A percentile compares a stretch with the other conserved stretches of the same genome.
Conservation (phyloP, 768 basidiomycete genomes). For the Amanita pseudoporphyria region DNA sequence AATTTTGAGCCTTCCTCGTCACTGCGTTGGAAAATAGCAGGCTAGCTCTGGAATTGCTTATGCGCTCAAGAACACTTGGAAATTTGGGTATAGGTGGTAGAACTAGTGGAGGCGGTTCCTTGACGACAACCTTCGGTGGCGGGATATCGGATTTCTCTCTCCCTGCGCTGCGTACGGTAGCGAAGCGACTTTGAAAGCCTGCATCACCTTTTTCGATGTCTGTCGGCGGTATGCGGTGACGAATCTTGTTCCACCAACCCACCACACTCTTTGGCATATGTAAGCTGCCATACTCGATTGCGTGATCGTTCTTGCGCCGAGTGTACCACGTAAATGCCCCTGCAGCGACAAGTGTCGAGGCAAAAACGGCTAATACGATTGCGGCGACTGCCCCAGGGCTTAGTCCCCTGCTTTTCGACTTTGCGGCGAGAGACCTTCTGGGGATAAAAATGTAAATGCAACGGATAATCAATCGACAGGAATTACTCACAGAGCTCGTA, state of each 20-base stretch:
- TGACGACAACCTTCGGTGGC: background rate
- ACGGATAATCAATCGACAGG: background rate
- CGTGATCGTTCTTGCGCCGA: conserved; percentile 11
- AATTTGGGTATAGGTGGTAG: conserved; percentile 23
- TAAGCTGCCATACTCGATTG: conserved; percentile 21
- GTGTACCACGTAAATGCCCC: background rate
- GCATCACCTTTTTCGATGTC: background rate
- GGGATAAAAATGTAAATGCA: background rate
- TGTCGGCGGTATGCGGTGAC: background rate
- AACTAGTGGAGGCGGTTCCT: conserved; percentile 20
- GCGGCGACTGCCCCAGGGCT: background rate
- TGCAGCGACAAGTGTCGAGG: background rate
- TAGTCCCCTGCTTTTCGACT: background rate
- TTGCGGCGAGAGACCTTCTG: background rate
- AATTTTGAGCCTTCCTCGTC: background rate
- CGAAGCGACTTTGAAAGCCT: conserved; percentile 7
- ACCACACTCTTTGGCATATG: conserved; percentile 14
- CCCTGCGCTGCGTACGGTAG: conserved; percentile 4
- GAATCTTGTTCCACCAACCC: conserved; percentile 17
- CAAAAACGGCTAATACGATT: background rate
- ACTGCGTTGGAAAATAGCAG: conserved; percentile 12
- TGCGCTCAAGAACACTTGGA: conserved; percentile 26
- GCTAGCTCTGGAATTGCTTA: conserved; percentile 15
- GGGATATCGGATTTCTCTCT: background rate
- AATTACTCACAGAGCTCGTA: conserved; percentile 1